These are phyloP conservation scores for Phytopythium helicoides DNA, from an alignment of 352 stramenopile species.

Conservation along the genomic window DNA sequence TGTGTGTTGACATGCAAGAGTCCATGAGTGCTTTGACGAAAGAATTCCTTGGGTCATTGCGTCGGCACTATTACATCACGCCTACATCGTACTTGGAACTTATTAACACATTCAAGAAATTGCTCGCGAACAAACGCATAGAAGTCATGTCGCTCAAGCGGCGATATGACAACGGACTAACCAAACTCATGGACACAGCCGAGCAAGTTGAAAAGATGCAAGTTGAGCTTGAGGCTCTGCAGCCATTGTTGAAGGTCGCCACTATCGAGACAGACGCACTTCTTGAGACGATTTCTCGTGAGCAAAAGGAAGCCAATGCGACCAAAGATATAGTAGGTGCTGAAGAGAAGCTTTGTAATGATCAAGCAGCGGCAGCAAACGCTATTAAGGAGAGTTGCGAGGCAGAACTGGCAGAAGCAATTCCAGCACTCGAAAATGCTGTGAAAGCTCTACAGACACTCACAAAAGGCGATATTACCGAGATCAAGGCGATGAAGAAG, in stretches of 20 bases:
- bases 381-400: constrained; percentile 91
- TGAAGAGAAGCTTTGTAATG: constrained; percentile 85
- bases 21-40: constrained; percentile 81
- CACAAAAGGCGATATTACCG: constrained; percentile 93
- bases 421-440: constrained; percentile 90
- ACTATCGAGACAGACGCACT: constrained; percentile 90
- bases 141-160: constrained; percentile 91
- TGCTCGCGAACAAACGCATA: constrained; percentile 89
- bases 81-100: constrained; percentile 95
- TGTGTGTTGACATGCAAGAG: constrained; percentile 95
- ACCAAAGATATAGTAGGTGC: constrained; percentile 81
- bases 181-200: constrained; percentile 92
- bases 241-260: constrained; percentile 91
- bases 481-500: constrained; percentile 97
- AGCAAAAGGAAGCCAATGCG: constrained; percentile 88
- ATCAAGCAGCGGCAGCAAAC: constrained; percentile 86
- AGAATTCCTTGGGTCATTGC: constrained; percentile 84
- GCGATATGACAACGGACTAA: constrained; percentile 92
- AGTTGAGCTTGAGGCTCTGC: constrained; percentile 89
- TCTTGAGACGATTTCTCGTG: constrained; percentile 85
- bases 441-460: constrained; percentile 92
- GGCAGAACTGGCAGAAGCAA: constrained; percentile 89
- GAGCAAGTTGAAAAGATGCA: constrained; percentile 95
- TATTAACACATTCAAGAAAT: constrained; percentile 95
- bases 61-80: constrained; percentile 95